A percentile compares a stretch with the other conserved stretches of the same genome.
phyloP scores from a whole-genome alignment of 2,329 filamentous ascomycete species.

The Ambrosiella cleistominuta region DNA sequence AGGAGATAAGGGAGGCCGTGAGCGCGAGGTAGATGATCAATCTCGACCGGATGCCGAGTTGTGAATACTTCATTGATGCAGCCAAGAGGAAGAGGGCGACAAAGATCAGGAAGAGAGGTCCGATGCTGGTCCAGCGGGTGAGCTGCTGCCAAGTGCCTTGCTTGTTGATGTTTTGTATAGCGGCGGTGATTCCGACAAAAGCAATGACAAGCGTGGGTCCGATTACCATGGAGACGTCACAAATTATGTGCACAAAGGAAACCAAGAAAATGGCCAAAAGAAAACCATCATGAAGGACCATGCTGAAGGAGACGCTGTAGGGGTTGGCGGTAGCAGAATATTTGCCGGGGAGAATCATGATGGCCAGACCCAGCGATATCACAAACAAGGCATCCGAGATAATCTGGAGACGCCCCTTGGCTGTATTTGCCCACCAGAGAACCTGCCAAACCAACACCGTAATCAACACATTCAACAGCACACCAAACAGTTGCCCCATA shows the following conservation, averaged over 20 bases:
- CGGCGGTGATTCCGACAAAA: constrained; percentile 8
- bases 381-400: constrained; percentile 26
- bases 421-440: constrained; percentile 32
- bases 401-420: constrained; percentile 28
- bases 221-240: constrained; percentile 22
- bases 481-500: constrained; percentile 26
- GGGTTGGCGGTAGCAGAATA: constrained; percentile 3
- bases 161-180: constrained; percentile 9
- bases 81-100: constrained; percentile 5
- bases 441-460: constrained; percentile 33
- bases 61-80: constrained; percentile 6
- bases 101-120: constrained; percentile 20
- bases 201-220: constrained; percentile 7
- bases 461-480: constrained; percentile 30
- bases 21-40: constrained; percentile 19
- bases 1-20: constrained; percentile 22
- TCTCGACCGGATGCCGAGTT: constrained; percentile 4
- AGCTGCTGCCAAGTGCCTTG: constrained; percentile 16
- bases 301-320: constrained; percentile 1
- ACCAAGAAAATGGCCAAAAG: constrained; percentile 27
- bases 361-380: not conserved
- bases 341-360: constrained; percentile 5
- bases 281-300: constrained; percentile 27
- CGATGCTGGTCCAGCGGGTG: constrained; percentile 4
- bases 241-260: constrained; percentile 29